Evolutionary conservation across 495 filamentous ascomycete genomes (phyloP), one percentile per base, ranked within the genome.

Genomic region (Penicillium diatomitis): DNA sequence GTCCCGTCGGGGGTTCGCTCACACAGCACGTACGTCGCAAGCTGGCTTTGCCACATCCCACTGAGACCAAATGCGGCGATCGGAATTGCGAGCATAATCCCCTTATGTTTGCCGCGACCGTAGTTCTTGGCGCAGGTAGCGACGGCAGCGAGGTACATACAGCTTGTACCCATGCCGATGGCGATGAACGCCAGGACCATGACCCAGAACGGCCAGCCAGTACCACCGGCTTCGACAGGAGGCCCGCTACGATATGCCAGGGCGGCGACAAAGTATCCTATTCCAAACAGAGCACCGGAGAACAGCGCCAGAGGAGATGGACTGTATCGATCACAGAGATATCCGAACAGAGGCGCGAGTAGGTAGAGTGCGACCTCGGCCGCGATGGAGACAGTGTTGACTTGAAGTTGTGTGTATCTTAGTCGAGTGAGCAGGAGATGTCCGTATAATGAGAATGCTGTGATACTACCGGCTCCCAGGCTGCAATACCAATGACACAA

Each of bases 41-140:
- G 62, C 69, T 98, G 92, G 55, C 87, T 92, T 70, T 87, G 76
- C 85, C 91, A 95, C 86, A 98, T 87, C 4, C 88, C 86, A 56
- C 90, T 95, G 41, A 98, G 67, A 8, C 92, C 92, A 62, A 95
- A 95, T 3, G 85, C 81, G 0, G 92, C 88, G 70, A 98, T 96
- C 5, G 92, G 92, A 44, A 87, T 66, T 27, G 90, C 91, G 46
- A 98, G 71, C 58, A 94, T 90, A 48, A 98, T 64, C 0, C 92
- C 91, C 61, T 89, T 86, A 56, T 94, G 81, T 60, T 84, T 89
- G 3, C 90, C 87, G 36, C 83, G 74, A 12, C 91, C 88, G 64
- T 97, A 96, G 66, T 96, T 97, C 79, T 98, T 98, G 28, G 91
- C 92, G 51, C 89, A 95, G 2, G 90, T 95, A 27, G 92, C 89